Conservation (phyloP, 1,284 basidiomycete species). For the Bjerkandera adusta region DNA sequence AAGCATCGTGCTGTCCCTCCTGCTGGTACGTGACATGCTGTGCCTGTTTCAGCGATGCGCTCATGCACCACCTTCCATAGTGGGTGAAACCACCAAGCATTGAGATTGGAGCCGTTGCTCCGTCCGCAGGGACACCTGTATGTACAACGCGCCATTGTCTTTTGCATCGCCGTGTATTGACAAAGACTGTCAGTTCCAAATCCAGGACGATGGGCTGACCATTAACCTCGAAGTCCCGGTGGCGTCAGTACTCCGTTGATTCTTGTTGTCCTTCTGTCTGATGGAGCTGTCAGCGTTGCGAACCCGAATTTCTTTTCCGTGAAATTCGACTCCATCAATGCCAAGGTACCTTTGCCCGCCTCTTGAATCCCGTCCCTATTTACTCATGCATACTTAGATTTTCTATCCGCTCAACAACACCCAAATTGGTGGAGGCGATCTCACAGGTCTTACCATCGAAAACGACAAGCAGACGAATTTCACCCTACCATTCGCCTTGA, state of each 20-base stretch:
- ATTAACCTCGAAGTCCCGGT: conserved; percentile 71
- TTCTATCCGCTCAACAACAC: conserved; percentile 75
- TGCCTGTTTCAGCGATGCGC: not conserved
- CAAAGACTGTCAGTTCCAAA: conserved; percentile 26
- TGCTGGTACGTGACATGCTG: conserved; percentile 51
- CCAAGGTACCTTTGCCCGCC: conserved; percentile 42
- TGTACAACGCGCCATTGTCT: too few relatives aligned
- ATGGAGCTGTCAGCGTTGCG: conserved; percentile 49
- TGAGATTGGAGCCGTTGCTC: conserved; percentile 52
- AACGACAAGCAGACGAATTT: conserved; percentile 70
- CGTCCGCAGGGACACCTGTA: too few relatives aligned
- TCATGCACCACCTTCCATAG: conserved; percentile 35
- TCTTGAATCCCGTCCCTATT: not conserved
- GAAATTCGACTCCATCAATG: conserved; percentile 67
- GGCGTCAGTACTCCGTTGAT: conserved; percentile 15
- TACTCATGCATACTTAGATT: conserved; percentile 41
- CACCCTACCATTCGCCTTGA: conserved; percentile 78
- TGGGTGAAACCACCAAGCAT: conserved; percentile 81
- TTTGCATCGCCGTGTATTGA: too few relatives aligned
- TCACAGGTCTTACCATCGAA: conserved; percentile 62
- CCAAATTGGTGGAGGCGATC: conserved; percentile 64
- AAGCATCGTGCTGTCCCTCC: conserved; percentile 69
- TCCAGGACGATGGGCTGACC: conserved; percentile 42
- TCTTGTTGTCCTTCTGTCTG: not conserved
- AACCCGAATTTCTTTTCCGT: conserved; percentile 89